A percentile compares a stretch with the other conserved stretches of the same genome.
phyloP scores from a whole-genome alignment of 768 basidiomycete genomes.

The Auricularia heimuer region DNA sequence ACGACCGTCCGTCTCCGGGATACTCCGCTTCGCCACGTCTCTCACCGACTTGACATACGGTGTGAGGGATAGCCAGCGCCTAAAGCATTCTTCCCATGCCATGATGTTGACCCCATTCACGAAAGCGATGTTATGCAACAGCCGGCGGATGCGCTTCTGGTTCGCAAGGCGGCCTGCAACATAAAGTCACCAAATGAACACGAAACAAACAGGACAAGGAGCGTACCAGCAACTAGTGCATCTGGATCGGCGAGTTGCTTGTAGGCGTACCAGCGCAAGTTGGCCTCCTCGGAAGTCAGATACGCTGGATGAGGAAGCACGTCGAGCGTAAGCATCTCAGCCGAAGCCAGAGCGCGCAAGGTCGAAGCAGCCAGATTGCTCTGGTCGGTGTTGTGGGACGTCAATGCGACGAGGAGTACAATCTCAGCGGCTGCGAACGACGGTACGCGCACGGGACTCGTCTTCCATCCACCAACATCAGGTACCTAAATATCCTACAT shows the following conservation, averaged over 20 bases:
- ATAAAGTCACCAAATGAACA: too few species aligned
- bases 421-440: slow-evolving; percentile 65
- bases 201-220: not conserved
- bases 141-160: slow-evolving; percentile 70
- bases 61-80: slow-evolving; percentile 57
- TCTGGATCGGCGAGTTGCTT: slow-evolving; percentile 59
- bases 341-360: slow-evolving; percentile 56
- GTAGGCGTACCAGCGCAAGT: slow-evolving; percentile 41
- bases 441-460: slow-evolving; percentile 35
- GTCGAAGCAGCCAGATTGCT: slow-evolving; percentile 63
- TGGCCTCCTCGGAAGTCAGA: not conserved
- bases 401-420: slow-evolving; percentile 59
- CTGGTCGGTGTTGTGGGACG: slow-evolving; percentile 57
- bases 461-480: slow-evolving; percentile 5
- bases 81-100: slow-evolving; percentile 78
- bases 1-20: not conserved
- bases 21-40: not conserved
- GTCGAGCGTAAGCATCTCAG: slow-evolving; percentile 28
- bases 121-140: slow-evolving; percentile 53
- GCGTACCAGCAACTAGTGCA: not conserved
- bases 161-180: slow-evolving; percentile 59
- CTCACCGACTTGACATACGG: slow-evolving; percentile 37
- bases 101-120: slow-evolving; percentile 61
- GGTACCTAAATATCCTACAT: not conserved
- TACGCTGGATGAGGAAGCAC: not conserved